Conservation (phyloP, 305 asterid species). For the Fraxinus nigra region DNA sequence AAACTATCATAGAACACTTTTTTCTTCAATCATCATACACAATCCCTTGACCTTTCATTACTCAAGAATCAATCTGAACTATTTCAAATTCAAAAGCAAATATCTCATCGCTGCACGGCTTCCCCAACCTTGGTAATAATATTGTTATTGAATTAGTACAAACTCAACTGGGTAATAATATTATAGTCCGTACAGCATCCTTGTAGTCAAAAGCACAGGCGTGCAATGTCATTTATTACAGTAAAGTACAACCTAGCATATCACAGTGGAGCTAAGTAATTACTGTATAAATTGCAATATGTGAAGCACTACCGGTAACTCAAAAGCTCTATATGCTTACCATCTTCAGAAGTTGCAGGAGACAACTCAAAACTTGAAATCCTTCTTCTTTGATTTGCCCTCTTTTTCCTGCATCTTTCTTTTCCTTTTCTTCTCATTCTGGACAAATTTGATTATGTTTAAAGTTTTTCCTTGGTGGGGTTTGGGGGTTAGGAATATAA, state of each 20-base stretch:
- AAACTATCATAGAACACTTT: background rate
- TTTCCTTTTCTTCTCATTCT: slow-evolving; percentile 88
- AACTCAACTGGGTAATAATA: background rate
- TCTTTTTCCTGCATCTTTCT: slow-evolving; percentile 96
- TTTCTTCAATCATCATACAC: background rate
- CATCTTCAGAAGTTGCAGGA: background rate
- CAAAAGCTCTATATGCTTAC: background rate
- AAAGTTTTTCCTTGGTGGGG: background rate
- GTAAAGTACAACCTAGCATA: background rate
- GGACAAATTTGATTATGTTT: slow-evolving; percentile 23
- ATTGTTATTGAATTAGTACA: background rate
- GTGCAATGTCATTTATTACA: background rate
- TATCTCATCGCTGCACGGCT: background rate
- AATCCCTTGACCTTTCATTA: background rate
- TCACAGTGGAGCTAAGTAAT: background rate
- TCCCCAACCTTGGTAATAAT: background rate
- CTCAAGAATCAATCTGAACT: background rate
- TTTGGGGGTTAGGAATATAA: background rate
- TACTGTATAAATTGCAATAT: background rate
- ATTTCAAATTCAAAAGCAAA: background rate
- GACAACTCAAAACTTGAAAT: slow-evolving; percentile 70
- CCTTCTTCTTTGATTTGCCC: slow-evolving; percentile 86
- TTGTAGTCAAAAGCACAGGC: background rate
- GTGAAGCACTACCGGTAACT: background rate
- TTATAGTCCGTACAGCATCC: background rate